Conservation (phyloP, 345 rosid genomes). For the Anacardium occidentale region DNA sequence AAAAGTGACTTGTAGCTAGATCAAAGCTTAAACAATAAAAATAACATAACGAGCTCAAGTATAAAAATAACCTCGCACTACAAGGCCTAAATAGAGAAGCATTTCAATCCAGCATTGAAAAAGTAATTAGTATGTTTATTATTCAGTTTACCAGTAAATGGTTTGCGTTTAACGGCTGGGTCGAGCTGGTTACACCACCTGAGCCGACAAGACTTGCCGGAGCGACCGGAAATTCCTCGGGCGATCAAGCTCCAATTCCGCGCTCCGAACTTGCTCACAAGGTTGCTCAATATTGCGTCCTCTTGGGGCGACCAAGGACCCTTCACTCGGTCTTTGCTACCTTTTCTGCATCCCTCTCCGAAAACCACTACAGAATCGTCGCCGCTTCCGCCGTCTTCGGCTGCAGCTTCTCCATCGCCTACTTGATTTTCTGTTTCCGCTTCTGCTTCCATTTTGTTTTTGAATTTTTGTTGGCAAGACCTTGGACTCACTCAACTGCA, state of each 20-base stretch:
- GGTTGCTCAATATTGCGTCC: constrained; percentile 46
- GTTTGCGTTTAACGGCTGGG: constrained; percentile 74
- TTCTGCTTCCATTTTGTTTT: constrained; percentile 18
- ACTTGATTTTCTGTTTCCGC: constrained; percentile 17
- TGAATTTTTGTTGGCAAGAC: background rate
- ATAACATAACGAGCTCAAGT: background rate
- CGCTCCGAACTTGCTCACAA: constrained; percentile 50
- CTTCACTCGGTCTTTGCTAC: constrained; percentile 42
- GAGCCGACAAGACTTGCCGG: constrained; percentile 89
- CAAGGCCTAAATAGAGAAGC: background rate
- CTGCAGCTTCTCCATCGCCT: constrained; percentile 11
- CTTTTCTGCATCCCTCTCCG: constrained; percentile 29
- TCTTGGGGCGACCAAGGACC: constrained; percentile 70
- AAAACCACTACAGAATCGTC: constrained; percentile 27
- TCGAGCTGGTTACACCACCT: constrained; percentile 97
- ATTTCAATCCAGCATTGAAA: background rate
- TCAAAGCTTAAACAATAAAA: background rate
- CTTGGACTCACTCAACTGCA: constrained; percentile 22
- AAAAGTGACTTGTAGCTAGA: background rate
- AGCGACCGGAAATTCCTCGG: constrained; percentile 69
- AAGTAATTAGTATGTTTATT: too few relatives aligned
- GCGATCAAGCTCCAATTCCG: constrained; percentile 80
- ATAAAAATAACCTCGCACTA: background rate
- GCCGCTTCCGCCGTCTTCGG: constrained; percentile 20
- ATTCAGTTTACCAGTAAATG: constrained; percentile 58